Evolutionary conservation across 2,329 filamentous ascomycete genomes (phyloP).

Genomic region (Microascus cirrosus): DNA sequence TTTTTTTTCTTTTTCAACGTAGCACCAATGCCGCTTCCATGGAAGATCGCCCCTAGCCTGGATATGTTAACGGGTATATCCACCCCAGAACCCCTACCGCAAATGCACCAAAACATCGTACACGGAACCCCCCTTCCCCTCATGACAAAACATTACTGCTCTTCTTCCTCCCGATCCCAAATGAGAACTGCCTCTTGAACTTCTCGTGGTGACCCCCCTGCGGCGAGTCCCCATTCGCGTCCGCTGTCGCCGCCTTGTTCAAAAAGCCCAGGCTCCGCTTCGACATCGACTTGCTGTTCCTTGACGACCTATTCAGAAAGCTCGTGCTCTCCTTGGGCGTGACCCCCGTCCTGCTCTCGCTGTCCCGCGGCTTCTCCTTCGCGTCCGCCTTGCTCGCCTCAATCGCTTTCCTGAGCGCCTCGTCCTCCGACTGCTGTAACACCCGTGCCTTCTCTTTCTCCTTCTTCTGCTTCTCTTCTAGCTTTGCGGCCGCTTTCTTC

Average conservation of each 20-base stretch:
- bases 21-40: background rate
- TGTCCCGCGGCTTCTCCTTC: constrained; percentile 21
- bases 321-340: constrained; percentile 24
- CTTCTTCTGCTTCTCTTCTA: constrained; percentile 36
- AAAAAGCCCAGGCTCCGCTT: constrained; percentile 63
- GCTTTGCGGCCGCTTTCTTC: constrained; percentile 38
- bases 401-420: constrained; percentile 2
- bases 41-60: background rate
- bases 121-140: background rate
- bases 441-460: constrained; percentile 44
- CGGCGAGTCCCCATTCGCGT: background rate
- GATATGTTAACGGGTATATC: background rate
- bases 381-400: constrained; percentile 29
- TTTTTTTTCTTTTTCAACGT: constrained; percentile 1
- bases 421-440: constrained; percentile 18
- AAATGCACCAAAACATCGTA: background rate
- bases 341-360: constrained; percentile 26
- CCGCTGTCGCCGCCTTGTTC: constrained; percentile 18
- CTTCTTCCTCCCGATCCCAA: constrained; percentile 61
- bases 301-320: constrained; percentile 55
- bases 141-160: constrained; percentile 26
- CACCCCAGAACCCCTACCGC: background rate
- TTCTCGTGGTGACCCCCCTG: constrained; percentile 33
- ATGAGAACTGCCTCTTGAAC: constrained; percentile 54
- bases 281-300: constrained; percentile 68